Evolutionary conservation across 768 basidiomycete species (phyloP).

Genomic region (Dendrothele bispora): DNA sequence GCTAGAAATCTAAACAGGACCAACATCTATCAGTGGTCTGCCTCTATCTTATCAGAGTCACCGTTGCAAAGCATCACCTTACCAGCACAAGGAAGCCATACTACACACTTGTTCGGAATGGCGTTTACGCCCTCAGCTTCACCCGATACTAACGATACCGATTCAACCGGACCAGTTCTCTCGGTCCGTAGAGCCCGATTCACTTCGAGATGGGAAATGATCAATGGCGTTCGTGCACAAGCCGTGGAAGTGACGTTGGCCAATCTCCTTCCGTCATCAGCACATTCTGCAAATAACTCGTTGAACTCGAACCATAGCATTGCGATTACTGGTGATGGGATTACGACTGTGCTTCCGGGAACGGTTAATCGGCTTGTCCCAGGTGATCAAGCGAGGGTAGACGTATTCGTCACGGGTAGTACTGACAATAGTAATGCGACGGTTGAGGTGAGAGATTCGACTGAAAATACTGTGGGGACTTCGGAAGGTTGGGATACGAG

Average conservation of each 20-base stretch:
- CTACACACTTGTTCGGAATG: constrained; percentile 47
- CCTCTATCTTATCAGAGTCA: constrained; percentile 39
- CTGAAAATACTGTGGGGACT: constrained; percentile 33
- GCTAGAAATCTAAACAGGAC: constrained; percentile 40
- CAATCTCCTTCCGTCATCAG: constrained; percentile 43
- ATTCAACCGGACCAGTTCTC: constrained; percentile 24
- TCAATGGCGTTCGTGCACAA: constrained; percentile 38
- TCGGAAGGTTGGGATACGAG: constrained; percentile 37
- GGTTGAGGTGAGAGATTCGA: constrained; percentile 31
- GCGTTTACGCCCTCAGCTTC: too few relatives aligned
- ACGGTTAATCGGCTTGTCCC: constrained; percentile 45
- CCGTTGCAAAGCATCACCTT: constrained; percentile 44
- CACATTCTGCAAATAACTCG: constrained; percentile 27
- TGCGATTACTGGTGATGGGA: constrained; percentile 34
- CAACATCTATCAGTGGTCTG: constrained; percentile 46
- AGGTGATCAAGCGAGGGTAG: constrained; percentile 48
- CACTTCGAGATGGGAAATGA: constrained; percentile 45
- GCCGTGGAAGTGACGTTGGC: constrained; percentile 51
- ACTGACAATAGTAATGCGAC: constrained; percentile 25
- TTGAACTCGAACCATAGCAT: constrained; percentile 32
- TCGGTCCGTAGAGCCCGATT: constrained; percentile 44
- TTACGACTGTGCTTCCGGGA: constrained; percentile 44
- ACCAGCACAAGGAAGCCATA: constrained; percentile 30
- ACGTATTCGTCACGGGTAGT: constrained; percentile 45
- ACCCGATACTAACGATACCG: constrained; percentile 20